Evolutionary conservation across 257 asterid species (phyloP).

Genomic region (Solanum pimpinellifolium): DNA sequence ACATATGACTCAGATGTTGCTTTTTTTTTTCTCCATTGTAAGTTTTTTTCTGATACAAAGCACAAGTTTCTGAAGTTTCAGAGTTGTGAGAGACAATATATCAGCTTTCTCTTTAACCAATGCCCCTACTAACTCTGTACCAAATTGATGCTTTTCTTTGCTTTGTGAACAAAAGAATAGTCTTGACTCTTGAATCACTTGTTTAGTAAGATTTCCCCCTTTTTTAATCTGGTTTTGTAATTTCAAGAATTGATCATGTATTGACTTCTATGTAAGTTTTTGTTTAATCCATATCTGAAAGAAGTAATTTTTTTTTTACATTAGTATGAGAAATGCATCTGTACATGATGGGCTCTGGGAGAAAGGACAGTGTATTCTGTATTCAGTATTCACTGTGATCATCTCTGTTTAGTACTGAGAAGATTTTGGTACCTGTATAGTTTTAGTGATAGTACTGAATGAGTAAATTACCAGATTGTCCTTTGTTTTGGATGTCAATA

Average conservation of each 20-base stretch:
- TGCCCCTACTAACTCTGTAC: background rate
- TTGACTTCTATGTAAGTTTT: background rate
- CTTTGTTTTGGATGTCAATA: background rate
- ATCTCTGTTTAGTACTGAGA: background rate
- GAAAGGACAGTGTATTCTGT: background rate
- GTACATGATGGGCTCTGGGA: slow-evolving; percentile 11
- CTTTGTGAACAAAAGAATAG: background rate
- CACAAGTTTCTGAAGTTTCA: slow-evolving; percentile 33
- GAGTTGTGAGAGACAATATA: background rate
- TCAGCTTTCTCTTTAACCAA: slow-evolving; percentile 56
- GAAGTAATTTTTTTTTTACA: background rate
- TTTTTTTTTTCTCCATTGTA: background rate
- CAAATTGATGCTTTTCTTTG: slow-evolving; percentile 19
- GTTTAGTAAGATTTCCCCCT: background rate
- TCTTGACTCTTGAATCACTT: background rate
- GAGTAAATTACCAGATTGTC: background rate
- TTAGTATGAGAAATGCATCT: background rate
- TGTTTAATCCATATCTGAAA: background rate
- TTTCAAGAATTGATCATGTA: background rate
- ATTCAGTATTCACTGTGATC: background rate
- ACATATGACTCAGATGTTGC: background rate
- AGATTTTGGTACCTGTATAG: background rate
- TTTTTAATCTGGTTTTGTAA: background rate
- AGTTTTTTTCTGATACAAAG: slow-evolving; percentile 13
- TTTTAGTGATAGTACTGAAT: background rate